A percentile compares a stretch with the other conserved stretches of the same genome.
Evolutionary conservation across 768 basidiomycete genomes (phyloP).

Genomic region (Amyloporia xantha): DNA sequence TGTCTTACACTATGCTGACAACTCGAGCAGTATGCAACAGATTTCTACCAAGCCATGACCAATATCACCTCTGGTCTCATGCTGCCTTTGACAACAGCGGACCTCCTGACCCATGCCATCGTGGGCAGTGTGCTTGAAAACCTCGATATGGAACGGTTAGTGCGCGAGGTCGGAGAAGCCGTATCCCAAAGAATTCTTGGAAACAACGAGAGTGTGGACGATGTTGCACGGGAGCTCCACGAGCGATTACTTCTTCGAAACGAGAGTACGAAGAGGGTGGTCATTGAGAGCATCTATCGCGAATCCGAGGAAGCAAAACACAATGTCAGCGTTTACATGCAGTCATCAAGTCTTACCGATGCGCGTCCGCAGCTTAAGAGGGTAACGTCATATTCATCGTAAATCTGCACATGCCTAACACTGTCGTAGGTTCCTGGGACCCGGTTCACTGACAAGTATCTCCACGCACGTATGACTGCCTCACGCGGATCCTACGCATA

Average conservation of each 20-base stretch:
- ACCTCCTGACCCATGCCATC: slow-evolving; percentile 91
- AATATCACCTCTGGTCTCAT: slow-evolving; percentile 92
- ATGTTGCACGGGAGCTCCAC: slow-evolving; percentile 91
- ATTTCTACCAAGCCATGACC: slow-evolving; percentile 92
- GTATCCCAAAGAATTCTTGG: slow-evolving; percentile 90
- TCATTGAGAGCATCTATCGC: slow-evolving; percentile 94
- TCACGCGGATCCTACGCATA: slow-evolving; percentile 45
- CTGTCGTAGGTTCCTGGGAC: slow-evolving; percentile 76
- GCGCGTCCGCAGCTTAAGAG: slow-evolving; percentile 75
- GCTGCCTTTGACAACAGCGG: slow-evolving; percentile 93
- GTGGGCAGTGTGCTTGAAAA: slow-evolving; percentile 96
- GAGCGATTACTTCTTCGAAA: slow-evolving; percentile 86
- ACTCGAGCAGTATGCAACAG: slow-evolving; percentile 70
- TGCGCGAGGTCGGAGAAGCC: slow-evolving; percentile 89
- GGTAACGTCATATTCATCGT: slow-evolving; percentile 26
- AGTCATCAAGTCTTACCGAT: slow-evolving; percentile 60
- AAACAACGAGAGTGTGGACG: slow-evolving; percentile 93
- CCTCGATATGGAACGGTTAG: slow-evolving; percentile 95
- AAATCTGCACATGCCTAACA: neutral
- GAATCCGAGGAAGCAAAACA: slow-evolving; percentile 84
- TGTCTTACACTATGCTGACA: neutral
- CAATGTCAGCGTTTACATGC: slow-evolving; percentile 82
- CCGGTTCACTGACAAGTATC: slow-evolving; percentile 95
- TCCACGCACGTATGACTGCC: slow-evolving; percentile 60
- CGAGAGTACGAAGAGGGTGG: slow-evolving; percentile 94